Evolutionary conservation across 192 early-diverging fungal genomes (phyloP).

Genomic region (Backusella morwellensis): DNA sequence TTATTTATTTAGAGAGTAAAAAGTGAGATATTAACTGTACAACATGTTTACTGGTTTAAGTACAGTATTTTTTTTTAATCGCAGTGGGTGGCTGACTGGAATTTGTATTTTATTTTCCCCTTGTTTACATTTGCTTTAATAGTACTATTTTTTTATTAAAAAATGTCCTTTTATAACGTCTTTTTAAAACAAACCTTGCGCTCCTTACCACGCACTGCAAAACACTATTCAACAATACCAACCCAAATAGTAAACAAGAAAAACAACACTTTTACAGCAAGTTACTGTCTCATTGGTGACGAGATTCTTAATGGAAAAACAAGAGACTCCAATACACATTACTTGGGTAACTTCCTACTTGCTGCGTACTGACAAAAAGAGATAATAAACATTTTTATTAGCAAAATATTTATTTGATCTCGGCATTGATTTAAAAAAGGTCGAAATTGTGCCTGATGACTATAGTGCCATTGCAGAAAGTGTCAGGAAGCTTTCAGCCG

Average conservation of each 20-base stretch:
- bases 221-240: neutral
- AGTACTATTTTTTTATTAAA: neutral
- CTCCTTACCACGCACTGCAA: neutral
- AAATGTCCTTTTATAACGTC: neutral
- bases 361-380: neutral
- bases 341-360: slow-evolving; percentile 33
- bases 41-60: too few relatives aligned
- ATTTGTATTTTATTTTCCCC: neutral
- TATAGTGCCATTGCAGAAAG: slow-evolving; percentile 44
- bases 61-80: neutral
- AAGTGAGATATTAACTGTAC: too few relatives aligned
- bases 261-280: slow-evolving; percentile 35
- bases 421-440: slow-evolving; percentile 55
- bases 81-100: neutral
- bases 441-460: slow-evolving; percentile 57
- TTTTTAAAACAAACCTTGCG: neutral
- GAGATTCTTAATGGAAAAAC: slow-evolving; percentile 74
- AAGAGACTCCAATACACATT: slow-evolving; percentile 59
- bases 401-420: slow-evolving; percentile 60
- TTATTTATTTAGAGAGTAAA: too few relatives aligned
- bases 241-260: neutral
- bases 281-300: slow-evolving; percentile 67
- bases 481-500: slow-evolving; percentile 43
- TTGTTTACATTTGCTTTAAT: neutral
- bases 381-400: neutral